Percentiles rank a stretch among this genome's conserved stretches.
Evolutionary conservation across 306 rosid species (phyloP).

Genomic region (Adenanthera pavonina): DNA sequence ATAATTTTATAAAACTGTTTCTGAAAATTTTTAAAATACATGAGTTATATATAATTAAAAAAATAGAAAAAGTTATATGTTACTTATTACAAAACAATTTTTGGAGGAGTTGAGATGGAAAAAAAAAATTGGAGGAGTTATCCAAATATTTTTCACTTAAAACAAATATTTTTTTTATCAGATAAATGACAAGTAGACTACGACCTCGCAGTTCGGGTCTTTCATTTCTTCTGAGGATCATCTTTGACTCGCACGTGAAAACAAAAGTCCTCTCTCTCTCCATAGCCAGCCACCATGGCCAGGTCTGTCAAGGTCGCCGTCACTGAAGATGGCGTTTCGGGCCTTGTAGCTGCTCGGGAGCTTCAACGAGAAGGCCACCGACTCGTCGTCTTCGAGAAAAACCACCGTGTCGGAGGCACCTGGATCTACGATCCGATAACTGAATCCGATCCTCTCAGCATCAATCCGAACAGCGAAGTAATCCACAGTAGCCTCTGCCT

Average conservation of each 20-base stretch:
- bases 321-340: constrained; percentile 35
- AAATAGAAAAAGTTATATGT: too few relatives aligned
- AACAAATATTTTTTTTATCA: too few relatives aligned
- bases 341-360: constrained; percentile 35
- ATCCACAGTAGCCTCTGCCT: constrained; percentile 33
- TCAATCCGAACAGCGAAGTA: constrained; percentile 25
- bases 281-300: not conserved
- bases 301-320: constrained; percentile 8
- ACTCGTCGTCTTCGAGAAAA: constrained; percentile 35
- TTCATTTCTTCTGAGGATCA: not conserved
- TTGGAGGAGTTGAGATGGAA: too few relatives aligned
- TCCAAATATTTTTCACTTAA: too few relatives aligned
- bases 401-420: constrained; percentile 27
- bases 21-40: too few relatives aligned
- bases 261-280: not conserved
- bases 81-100: too few relatives aligned
- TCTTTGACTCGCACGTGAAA: not conserved
- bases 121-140: too few relatives aligned
- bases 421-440: constrained; percentile 21
- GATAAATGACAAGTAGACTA: too few relatives aligned
- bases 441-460: constrained; percentile 31
- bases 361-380: constrained; percentile 33
- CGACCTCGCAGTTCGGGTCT: too few relatives aligned
- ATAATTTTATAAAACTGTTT: too few relatives aligned
- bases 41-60: too few relatives aligned